Percentiles rank a stretch among this genome's conserved stretches.
Evolutionary conservation across 1,284 basidiomycete genomes (phyloP).

Genomic region (Ustilago lituana): DNA sequence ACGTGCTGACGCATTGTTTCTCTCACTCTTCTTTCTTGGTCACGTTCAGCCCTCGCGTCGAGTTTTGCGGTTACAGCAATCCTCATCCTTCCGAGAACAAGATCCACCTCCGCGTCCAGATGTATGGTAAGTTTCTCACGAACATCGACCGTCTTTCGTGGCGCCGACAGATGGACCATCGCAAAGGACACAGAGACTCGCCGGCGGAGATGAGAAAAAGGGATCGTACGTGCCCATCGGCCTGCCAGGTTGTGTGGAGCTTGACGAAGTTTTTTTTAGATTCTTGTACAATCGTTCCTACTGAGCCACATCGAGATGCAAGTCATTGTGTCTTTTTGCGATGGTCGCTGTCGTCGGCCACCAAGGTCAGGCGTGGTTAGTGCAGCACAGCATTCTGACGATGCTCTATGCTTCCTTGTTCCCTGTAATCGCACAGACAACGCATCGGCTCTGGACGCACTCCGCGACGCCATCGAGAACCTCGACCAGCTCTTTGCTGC

Average conservation of each 20-base stretch:
- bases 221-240: slow-evolving; percentile 46
- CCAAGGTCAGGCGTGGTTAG: no score
- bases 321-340: slow-evolving; percentile 2
- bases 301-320: slow-evolving; percentile 53
- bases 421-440: slow-evolving; percentile 13
- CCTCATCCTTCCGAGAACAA: slow-evolving; percentile 96
- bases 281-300: slow-evolving; percentile 68
- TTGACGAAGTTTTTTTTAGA: slow-evolving; percentile 53
- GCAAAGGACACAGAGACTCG: slow-evolving; percentile 2
- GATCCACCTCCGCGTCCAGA: slow-evolving; percentile 95
- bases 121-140: slow-evolving; percentile 95
- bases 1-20: slow-evolving; percentile 5
- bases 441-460: slow-evolving; percentile 55
- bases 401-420: not conserved
- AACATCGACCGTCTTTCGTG: not conserved
- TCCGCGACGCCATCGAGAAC: slow-evolving; percentile 59
- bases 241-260: slow-evolving; percentile 46
- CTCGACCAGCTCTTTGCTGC: slow-evolving; percentile 59
- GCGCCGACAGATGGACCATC: not conserved
- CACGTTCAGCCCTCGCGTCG: slow-evolving; percentile 84
- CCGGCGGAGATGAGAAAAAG: slow-evolving; percentile 50
- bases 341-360: slow-evolving; percentile 11
- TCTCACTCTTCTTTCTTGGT: not conserved
- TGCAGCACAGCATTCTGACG: not conserved
- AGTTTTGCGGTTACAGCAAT: slow-evolving; percentile 96